phyloP scores from a whole-genome alignment of 2,329 filamentous ascomycete species.

The Pseudonectria foliicola region DNA sequence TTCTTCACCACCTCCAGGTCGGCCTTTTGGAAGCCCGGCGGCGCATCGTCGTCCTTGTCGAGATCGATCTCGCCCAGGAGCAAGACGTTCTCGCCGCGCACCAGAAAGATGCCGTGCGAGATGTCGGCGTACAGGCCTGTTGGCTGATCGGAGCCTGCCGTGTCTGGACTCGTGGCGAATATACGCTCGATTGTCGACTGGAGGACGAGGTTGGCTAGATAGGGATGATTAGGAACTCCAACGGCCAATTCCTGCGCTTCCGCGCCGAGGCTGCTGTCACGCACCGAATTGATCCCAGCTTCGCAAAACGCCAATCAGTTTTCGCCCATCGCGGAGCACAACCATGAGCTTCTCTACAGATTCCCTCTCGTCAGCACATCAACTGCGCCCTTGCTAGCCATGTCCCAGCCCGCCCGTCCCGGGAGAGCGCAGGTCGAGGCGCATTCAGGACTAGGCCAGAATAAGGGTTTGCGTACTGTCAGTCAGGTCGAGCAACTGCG shows the following conservation, averaged over 20 bases:
- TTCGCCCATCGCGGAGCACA: constrained; percentile 84
- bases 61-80: constrained; percentile 94
- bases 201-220: constrained; percentile 81
- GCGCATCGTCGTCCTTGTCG: constrained; percentile 84
- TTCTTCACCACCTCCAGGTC: constrained; percentile 63
- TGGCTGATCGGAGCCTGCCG: constrained; percentile 28
- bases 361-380: constrained; percentile 17
- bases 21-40: constrained; percentile 63
- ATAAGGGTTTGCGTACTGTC: constrained; percentile 63
- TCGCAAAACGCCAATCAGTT: constrained; percentile 83
- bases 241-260: not conserved
- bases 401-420: not conserved
- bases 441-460: not conserved
- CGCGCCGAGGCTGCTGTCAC: constrained; percentile 17
- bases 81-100: constrained; percentile 94
- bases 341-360: constrained; percentile 85
- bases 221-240: not conserved
- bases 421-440: too few relatives aligned
- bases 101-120: constrained; percentile 78
- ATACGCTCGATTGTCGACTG: constrained; percentile 88
- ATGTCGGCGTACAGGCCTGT: constrained; percentile 71
- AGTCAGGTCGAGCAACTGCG: constrained; percentile 89
- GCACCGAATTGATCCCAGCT: constrained; percentile 98
- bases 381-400: constrained; percentile 10
- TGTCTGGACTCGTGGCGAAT: constrained; percentile 53